A percentile compares a stretch with the other conserved stretches of the same genome.
These are phyloP conservation scores for Zygosaccharomyces gambellarensis DNA, from an alignment of 805 yeast genomes.

Conservation along the genomic window DNA sequence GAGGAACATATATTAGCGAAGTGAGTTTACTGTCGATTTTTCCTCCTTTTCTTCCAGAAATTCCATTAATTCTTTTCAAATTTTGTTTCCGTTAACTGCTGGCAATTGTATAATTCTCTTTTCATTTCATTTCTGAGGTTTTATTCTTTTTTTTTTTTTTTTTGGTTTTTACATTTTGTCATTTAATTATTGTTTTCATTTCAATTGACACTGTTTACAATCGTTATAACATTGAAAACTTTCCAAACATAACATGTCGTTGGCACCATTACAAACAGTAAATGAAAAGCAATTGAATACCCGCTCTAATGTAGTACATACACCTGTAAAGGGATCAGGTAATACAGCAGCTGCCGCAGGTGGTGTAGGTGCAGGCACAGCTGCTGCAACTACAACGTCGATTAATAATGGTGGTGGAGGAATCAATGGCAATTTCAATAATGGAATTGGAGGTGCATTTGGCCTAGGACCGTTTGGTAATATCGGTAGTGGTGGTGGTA, in stretches of 20 bases:
- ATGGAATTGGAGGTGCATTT: neutral
- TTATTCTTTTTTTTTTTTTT: neutral
- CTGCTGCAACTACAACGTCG: conserved; percentile 2
- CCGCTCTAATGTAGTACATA: conserved; percentile 27
- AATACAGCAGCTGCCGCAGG: conserved; percentile 9
- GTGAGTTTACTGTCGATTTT: no score
- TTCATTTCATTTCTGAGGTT: neutral
- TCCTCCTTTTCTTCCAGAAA: no score
- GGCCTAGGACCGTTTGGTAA: neutral
- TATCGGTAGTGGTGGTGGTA: neutral
- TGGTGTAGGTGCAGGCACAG: conserved; percentile 4
- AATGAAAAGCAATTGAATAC: conserved; percentile 35
- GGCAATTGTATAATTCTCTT: neutral
- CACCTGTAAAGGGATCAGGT: conserved; percentile 28
- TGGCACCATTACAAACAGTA: conserved; percentile 34
- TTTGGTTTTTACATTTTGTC: neutral
- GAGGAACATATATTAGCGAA: no score
- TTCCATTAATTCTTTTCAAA: neutral
- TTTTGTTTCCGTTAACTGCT: neutral
- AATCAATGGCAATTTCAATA: neutral
- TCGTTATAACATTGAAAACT: neutral
- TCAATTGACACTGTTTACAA: neutral
- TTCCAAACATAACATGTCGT: conserved; percentile 23
- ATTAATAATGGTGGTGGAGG: neutral
- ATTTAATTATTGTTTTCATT: neutral